Percentiles rank a stretch among this genome's conserved stretches.
Conservation (phyloP, 1,139 yeast species). For the Suhomyces wounanorum region DNA sequence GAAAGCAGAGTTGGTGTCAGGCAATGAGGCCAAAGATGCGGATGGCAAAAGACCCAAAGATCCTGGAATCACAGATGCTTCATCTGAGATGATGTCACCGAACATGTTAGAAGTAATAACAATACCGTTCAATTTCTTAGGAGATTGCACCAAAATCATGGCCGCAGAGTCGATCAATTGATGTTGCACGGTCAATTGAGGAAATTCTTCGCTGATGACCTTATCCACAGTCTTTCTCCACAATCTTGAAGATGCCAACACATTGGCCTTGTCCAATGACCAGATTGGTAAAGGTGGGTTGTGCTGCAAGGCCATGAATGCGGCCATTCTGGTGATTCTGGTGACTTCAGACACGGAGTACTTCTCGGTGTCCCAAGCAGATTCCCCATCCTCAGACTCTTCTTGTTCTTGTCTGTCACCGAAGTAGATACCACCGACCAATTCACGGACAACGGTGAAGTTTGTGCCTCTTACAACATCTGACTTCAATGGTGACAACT, state of each 20-base stretch:
- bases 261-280: slow-evolving; percentile 97
- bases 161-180: slow-evolving; percentile 98
- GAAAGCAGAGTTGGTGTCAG: slow-evolving; percentile 90
- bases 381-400: slow-evolving; percentile 59
- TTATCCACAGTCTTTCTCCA: slow-evolving; percentile 94
- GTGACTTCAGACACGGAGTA: slow-evolving; percentile 89
- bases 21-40: slow-evolving; percentile 93
- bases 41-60: slow-evolving; percentile 94
- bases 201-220: slow-evolving; percentile 84
- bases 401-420: slow-evolving; percentile 94
- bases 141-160: slow-evolving; percentile 90
- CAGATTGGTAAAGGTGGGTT: slow-evolving; percentile 92
- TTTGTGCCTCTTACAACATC: slow-evolving; percentile 88
- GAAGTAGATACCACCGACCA: slow-evolving; percentile 96
- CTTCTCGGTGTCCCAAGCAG: slow-evolving; percentile 92
- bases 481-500: slow-evolving; percentile 82
- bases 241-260: slow-evolving; percentile 89
- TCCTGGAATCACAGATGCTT: slow-evolving; percentile 97
- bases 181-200: slow-evolving; percentile 80
- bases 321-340: slow-evolving; percentile 97
- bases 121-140: slow-evolving; percentile 87
- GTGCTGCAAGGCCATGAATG: slow-evolving; percentile 90
- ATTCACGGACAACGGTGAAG: slow-evolving; percentile 89
- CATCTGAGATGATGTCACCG: slow-evolving; percentile 97
- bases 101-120: slow-evolving; percentile 94